A percentile compares a stretch with the other conserved stretches of the same genome.
Evolutionary conservation across 768 basidiomycete genomes (phyloP).

Genomic region (Termitomyces sp.): DNA sequence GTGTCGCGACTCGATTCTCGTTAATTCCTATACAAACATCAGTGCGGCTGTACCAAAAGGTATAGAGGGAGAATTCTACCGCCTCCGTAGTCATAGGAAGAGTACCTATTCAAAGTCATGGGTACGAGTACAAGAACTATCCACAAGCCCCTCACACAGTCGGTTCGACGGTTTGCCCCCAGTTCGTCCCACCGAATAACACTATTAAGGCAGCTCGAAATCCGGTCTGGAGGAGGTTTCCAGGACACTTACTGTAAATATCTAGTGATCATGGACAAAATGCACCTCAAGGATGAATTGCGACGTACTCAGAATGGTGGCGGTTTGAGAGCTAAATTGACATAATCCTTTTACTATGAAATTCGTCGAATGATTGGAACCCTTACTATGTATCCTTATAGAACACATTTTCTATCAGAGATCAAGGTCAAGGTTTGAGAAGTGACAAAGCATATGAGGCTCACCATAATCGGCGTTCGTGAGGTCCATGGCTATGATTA

Average conservation of each 20-base stretch:
- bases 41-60: neutral
- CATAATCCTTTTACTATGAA: neutral
- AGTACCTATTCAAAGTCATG: conserved; percentile 22
- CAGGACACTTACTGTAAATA: conserved; percentile 39
- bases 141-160: conserved; percentile 33
- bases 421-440: conserved; percentile 1
- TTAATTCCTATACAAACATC: conserved; percentile 38
- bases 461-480: conserved; percentile 42
- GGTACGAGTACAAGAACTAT: neutral
- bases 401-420: conserved; percentile 41
- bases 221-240: neutral
- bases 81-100: conserved; percentile 62
- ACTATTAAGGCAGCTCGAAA: conserved; percentile 25
- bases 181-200: conserved; percentile 63
- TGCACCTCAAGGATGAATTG: neutral
- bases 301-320: conserved; percentile 47
- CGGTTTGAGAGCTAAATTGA: conserved; percentile 35
- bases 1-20: conserved; percentile 43
- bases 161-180: conserved; percentile 56
- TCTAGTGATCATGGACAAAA: conserved; percentile 22
- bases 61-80: conserved; percentile 19
- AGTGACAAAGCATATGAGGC: neutral
- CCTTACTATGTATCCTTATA: conserved; percentile 51
- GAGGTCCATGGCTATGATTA: conserved; percentile 29
- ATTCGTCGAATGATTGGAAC: neutral